Conservation (phyloP, 106 monocot species). For the Amphibolis antarctica region DNA sequence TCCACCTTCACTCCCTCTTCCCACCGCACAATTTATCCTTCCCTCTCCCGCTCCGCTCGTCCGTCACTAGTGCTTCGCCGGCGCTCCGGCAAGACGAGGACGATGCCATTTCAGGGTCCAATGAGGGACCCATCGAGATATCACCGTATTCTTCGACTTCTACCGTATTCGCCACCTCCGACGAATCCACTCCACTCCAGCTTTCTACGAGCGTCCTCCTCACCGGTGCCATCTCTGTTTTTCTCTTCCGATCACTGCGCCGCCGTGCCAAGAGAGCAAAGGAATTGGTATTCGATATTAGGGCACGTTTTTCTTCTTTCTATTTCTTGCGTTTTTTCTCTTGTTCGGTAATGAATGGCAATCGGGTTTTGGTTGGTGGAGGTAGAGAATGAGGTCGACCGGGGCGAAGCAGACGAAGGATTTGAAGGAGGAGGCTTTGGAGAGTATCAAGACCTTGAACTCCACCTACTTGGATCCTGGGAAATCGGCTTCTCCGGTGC, state of each 20-base stretch:
- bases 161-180: conserved; percentile 51
- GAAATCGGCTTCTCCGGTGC: conserved; percentile 54
- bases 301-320: neutral
- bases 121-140: conserved; percentile 67
- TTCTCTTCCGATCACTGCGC: conserved; percentile 89
- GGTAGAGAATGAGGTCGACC: conserved; percentile 65
- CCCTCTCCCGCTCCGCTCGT: neutral
- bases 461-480: conserved; percentile 33
- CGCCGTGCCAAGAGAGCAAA: conserved; percentile 83
- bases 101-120: neutral
- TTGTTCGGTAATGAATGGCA: conserved; percentile 1
- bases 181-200: conserved; percentile 76
- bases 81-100: conserved; percentile 1
- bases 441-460: conserved; percentile 47
- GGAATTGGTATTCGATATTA: conserved; percentile 35
- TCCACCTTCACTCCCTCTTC: neutral
- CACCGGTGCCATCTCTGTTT: conserved; percentile 78
- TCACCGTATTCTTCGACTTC: conserved; percentile 17
- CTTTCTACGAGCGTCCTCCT: conserved; percentile 78
- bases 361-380: conserved; percentile 5
- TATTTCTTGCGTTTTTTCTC: neutral
- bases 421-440: conserved; percentile 64
- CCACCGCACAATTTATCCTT: neutral
- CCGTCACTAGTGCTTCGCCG: neutral
- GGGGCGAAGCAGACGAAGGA: conserved; percentile 49